Evolutionary conservation across 495 filamentous ascomycete genomes (phyloP).

Genomic region (Tetracladium setigerum): DNA sequence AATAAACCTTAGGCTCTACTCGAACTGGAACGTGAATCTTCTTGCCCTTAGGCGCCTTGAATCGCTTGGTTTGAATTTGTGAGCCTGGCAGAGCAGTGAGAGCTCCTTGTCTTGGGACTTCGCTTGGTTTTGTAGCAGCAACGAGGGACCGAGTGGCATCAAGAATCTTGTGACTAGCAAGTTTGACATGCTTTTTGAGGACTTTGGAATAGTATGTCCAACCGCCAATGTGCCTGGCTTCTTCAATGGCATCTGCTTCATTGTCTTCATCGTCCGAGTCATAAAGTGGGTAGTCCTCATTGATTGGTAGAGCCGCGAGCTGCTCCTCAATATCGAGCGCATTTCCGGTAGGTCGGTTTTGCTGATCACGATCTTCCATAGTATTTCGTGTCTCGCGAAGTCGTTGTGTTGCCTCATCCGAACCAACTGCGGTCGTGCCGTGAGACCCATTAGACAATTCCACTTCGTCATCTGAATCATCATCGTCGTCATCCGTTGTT

Average conservation of each 20-base stretch:
- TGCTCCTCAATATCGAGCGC: constrained; percentile 71
- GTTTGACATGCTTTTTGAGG: constrained; percentile 35
- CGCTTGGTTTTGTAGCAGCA: constrained; percentile 41
- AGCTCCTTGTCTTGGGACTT: constrained; percentile 29
- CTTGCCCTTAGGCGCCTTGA: constrained; percentile 87
- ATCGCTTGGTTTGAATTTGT: constrained; percentile 53
- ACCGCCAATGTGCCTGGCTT: constrained; percentile 64
- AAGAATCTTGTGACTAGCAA: constrained; percentile 6
- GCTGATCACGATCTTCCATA: constrained; percentile 38
- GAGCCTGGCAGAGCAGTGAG: constrained; percentile 8
- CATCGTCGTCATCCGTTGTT: constrained; percentile 69
- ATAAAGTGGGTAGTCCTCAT: constrained; percentile 76
- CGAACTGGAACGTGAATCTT: constrained; percentile 89
- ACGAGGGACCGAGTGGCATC: constrained; percentile 1
- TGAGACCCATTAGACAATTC: neutral
- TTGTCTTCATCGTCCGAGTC: constrained; percentile 82
- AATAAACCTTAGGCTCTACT: constrained; percentile 96
- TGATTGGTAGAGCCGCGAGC: constrained; percentile 49
- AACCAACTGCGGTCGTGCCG: constrained; percentile 2
- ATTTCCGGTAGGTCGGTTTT: constrained; percentile 39
- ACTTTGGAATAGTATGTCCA: constrained; percentile 58
- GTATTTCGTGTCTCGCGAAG: constrained; percentile 39
- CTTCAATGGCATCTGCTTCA: constrained; percentile 59
- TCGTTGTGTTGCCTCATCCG: constrained; percentile 27
- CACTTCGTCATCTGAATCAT: constrained; percentile 43